Conservation (phyloP, 805 yeast species). For the Schizosaccharomyces octosporus region DNA sequence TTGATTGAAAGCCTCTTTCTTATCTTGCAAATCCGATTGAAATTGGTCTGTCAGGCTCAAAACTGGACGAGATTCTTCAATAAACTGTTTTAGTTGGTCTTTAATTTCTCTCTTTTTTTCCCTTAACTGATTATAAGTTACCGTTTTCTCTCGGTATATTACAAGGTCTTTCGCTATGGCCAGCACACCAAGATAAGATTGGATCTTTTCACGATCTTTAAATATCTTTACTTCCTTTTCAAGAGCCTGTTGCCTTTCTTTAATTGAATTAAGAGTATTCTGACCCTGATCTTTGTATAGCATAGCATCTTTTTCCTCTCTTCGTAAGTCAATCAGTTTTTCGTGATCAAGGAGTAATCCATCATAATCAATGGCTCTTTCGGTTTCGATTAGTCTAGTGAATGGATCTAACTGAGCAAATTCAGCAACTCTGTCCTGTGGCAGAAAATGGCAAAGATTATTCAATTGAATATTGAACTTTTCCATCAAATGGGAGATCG, state of each 20-base stretch:
- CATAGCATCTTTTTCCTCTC: slow-evolving; percentile 13
- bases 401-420: slow-evolving; percentile 67
- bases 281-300: slow-evolving; percentile 10
- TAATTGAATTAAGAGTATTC: slow-evolving; percentile 15
- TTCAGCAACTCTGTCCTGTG: slow-evolving; percentile 85
- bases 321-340: slow-evolving; percentile 28
- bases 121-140: slow-evolving; percentile 13
- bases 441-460: slow-evolving; percentile 77
- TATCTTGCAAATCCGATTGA: not conserved
- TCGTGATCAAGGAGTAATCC: slow-evolving; percentile 33
- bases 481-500: slow-evolving; percentile 15
- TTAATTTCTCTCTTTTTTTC: slow-evolving; percentile 5
- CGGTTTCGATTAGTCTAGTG: slow-evolving; percentile 48
- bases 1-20: not conserved
- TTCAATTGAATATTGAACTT: slow-evolving; percentile 58
- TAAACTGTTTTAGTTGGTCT: not conserved
- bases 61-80: not conserved
- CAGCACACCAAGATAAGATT: slow-evolving; percentile 5
- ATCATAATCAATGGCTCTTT: slow-evolving; percentile 49
- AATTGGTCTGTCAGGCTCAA: not conserved
- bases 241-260: slow-evolving; percentile 13
- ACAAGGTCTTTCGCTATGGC: slow-evolving; percentile 4
- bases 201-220: slow-evolving; percentile 7
- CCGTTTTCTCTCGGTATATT: slow-evolving; percentile 2
- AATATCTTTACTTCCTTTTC: slow-evolving; percentile 26